Percentiles rank a stretch among this genome's conserved stretches.
Evolutionary conservation across 805 yeast species (phyloP).

Genomic region (Zygosaccharomyces pseudorouxii): DNA sequence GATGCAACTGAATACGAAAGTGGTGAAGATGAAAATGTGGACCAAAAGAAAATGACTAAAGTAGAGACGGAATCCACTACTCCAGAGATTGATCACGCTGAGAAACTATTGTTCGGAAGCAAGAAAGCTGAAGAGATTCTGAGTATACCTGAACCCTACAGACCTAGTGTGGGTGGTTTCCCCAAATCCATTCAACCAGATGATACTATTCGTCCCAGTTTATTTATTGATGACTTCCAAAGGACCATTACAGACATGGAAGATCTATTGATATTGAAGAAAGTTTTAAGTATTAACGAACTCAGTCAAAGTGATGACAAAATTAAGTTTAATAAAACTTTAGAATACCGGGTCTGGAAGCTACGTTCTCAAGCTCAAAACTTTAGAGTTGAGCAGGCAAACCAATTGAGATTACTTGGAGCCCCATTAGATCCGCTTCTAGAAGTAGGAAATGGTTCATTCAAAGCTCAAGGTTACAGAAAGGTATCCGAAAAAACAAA

Average conservation of each 20-base stretch:
- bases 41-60: slow-evolving; percentile 23
- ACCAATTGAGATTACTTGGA: slow-evolving; percentile 28
- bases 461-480: slow-evolving; percentile 66
- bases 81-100: slow-evolving; percentile 23
- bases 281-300: slow-evolving; percentile 34
- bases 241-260: slow-evolving; percentile 64
- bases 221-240: slow-evolving; percentile 45
- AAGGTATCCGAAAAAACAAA: slow-evolving; percentile 72
- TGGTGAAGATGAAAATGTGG: slow-evolving; percentile 14
- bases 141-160: slow-evolving; percentile 37
- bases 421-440: slow-evolving; percentile 20
- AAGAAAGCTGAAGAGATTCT: slow-evolving; percentile 17
- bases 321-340: background rate
- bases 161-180: slow-evolving; percentile 43
- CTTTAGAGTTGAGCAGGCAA: slow-evolving; percentile 9
- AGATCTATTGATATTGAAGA: slow-evolving; percentile 54
- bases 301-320: background rate
- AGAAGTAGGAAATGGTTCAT: slow-evolving; percentile 50
- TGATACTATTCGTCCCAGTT: slow-evolving; percentile 12
- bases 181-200: slow-evolving; percentile 58
- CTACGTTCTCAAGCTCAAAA: slow-evolving; percentile 16
- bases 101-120: slow-evolving; percentile 19
- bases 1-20: slow-evolving; percentile 15
- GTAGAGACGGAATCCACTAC: slow-evolving; percentile 22
- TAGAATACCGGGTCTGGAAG: slow-evolving; percentile 28